Base-by-base conservation (phyloP, 345 rosid genomes). In the Gossypium turneri region DNA sequence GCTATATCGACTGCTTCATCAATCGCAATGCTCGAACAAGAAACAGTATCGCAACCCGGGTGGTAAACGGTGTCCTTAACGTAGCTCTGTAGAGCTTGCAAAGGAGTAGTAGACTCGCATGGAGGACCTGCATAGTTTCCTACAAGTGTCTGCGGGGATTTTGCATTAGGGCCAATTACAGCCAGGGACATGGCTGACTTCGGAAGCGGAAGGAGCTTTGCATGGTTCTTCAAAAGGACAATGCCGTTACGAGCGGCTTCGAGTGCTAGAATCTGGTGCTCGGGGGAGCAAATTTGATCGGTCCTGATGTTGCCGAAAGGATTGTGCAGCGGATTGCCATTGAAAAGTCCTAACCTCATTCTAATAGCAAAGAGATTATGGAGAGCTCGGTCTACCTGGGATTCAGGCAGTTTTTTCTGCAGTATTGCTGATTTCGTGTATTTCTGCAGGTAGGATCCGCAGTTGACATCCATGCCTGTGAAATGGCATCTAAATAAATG, bases 41-140 rank as follows among this genome's bases (percentile, higher is more conserved):
- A 81, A 50, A 90, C 96, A 0, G 88, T 53, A 16, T 88, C 86
- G n/a, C 98, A 94, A 38, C 96, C 98, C 7, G 78, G 76, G 58
- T 84, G 83, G 75, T 78, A 89, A 66, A 82, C 77, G 2, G 84
- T 80, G 78, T 81, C 78, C 22, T 84, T 84, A 48, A 86, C 82
- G 63, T 92, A 91, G 65, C 73, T 44, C 58, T 84, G 86, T 60
- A 92, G 65, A 12, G 81, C 98, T 62, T 88, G 86, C 43, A 91
- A 79, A 41, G 92, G 88, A 1, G 92, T 86, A 4, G 88, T 81
- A 5, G 78, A 52, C 78, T 80, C 88, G 83, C 98, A 94, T 5
- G 92, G 89, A 48, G 85, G 85, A 19, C 96, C 98, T 2, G 92
- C 92, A 68, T 94, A 94, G 88, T 94, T 94, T 56, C 98, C 98